Evolutionary conservation across 805 yeast species (phyloP), one percentile per base, ranked within the genome.

Genomic region (Candida morakotiae): DNA sequence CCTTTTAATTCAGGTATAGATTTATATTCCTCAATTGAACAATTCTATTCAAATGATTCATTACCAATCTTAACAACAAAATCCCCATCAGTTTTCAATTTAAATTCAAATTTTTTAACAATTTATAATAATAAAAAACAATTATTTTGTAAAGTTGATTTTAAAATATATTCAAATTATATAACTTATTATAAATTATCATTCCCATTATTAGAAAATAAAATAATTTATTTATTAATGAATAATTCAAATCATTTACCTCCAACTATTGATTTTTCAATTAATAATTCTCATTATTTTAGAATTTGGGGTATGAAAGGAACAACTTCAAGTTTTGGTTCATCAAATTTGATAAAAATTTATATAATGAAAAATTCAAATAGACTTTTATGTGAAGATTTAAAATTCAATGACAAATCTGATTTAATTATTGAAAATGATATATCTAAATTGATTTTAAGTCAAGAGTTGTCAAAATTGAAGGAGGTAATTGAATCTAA

Each of bases 221-320:
- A 34, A 9, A 41, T 45, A n/a, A 31, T 57, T 28, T 31, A 35
- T 18, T 42, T 58, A 3, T 32, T 62, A 4, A 43, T 51, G 40
- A 56, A 55, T 40, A 59, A 60, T 37, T 58, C 62, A 15, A n/a
- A n/a, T n/a, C n/a, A n/a, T n/a, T 42, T 49, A 20, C 50, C 48
- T 23, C 64, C 67, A 2, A 55, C 57, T 13, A 56, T 56, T 5
- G 68, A 62, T 39, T 47, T 58, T 15, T 33, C 38, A 14, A 51
- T 46, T 42, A 45, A 48, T 28, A 46, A 41, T 18, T 53, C 64
- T 11, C 55, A 57, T 36, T n/a, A n/a, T n/a, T 45, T 62, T 24
- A 50, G 68, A 15, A 42, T 60, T 6, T 35, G 43, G 32, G 67
- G 68, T 2, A 54, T 58, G 1, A 53, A 64, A 18, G 64, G 64